Percentiles rank a stretch among this genome's conserved stretches.
phyloP scores from a whole-genome alignment of 148 eudicot species.

The Bassia scoparia region DNA sequence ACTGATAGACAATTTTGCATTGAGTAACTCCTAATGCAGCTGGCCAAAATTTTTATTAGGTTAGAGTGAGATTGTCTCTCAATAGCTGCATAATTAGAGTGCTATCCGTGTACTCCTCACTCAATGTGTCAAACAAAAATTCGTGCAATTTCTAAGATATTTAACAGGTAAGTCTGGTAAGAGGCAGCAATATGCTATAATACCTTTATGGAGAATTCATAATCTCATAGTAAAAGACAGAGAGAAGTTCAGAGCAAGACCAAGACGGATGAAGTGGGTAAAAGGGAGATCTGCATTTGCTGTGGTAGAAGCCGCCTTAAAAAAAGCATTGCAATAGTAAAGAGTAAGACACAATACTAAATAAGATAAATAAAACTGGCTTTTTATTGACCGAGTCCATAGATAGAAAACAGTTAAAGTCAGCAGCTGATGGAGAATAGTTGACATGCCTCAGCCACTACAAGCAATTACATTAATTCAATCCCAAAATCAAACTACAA shows the following conservation, averaged over 20 bases:
- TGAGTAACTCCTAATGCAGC: neutral
- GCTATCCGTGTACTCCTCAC: slow-evolving; percentile 99
- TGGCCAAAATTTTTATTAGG: neutral
- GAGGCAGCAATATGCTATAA: neutral
- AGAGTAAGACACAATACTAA: slow-evolving; percentile 8
- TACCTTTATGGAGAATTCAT: slow-evolving; percentile 96
- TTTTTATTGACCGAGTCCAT: neutral
- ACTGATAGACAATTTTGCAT: no score
- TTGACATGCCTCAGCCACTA: slow-evolving; percentile 72
- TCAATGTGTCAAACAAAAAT: slow-evolving; percentile 66
- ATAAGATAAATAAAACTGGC: neutral
- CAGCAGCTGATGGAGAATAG: neutral
- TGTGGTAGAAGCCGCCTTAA: slow-evolving; percentile 81
- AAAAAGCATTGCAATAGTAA: slow-evolving; percentile 15
- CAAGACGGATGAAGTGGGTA: slow-evolving; percentile 94
- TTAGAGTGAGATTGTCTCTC: slow-evolving; percentile 95
- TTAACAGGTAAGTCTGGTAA: neutral
- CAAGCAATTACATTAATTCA: no score
- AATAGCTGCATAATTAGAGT: slow-evolving; percentile 92
- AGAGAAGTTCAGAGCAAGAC: slow-evolving; percentile 99
- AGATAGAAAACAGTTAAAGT: no score
- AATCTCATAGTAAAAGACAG: slow-evolving; percentile 94
- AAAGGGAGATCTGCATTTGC: slow-evolving; percentile 93
- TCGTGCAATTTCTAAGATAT: neutral
- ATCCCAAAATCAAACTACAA: no score